These are phyloP conservation scores for Microsporum ferrugineum DNA, from an alignment of 2,329 filamentous ascomycete genomes.

Conservation along the genomic window DNA sequence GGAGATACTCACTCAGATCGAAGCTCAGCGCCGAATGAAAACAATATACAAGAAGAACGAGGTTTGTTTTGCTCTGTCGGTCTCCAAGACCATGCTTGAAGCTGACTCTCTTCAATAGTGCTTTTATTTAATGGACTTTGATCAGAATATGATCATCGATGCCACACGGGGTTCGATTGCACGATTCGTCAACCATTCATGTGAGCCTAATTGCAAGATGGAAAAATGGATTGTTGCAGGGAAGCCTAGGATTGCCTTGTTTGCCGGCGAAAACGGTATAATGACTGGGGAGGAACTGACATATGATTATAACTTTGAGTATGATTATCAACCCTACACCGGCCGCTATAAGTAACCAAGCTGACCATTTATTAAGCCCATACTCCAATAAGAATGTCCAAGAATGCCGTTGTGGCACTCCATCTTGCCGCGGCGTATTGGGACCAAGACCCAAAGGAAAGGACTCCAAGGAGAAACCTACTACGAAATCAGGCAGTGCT, in stretches of 20 bases:
- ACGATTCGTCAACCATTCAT: conserved; percentile 96
- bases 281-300: conserved; percentile 93
- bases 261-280: conserved; percentile 79
- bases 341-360: not conserved
- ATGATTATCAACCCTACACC: conserved; percentile 19
- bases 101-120: conserved; percentile 46
- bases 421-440: conserved; percentile 51
- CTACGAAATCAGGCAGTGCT: conserved; percentile 5
- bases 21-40: conserved; percentile 88
- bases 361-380: conserved; percentile 27
- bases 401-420: conserved; percentile 50
- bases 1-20: conserved; percentile 89
- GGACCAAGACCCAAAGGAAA: conserved; percentile 45
- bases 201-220: conserved; percentile 93
- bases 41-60: conserved; percentile 88
- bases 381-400: conserved; percentile 54
- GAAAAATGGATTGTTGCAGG: conserved; percentile 94
- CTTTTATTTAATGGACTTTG: conserved; percentile 97
- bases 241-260: conserved; percentile 90
- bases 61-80: conserved; percentile 42
- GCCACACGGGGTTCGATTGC: conserved; percentile 92
- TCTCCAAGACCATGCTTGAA: too few species aligned
- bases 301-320: conserved; percentile 77
- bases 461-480: conserved; percentile 16
- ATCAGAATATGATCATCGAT: conserved; percentile 97